Base-by-base conservation (phyloP, 164 flowering plant species). In the Saururus chinensis region DNA sequence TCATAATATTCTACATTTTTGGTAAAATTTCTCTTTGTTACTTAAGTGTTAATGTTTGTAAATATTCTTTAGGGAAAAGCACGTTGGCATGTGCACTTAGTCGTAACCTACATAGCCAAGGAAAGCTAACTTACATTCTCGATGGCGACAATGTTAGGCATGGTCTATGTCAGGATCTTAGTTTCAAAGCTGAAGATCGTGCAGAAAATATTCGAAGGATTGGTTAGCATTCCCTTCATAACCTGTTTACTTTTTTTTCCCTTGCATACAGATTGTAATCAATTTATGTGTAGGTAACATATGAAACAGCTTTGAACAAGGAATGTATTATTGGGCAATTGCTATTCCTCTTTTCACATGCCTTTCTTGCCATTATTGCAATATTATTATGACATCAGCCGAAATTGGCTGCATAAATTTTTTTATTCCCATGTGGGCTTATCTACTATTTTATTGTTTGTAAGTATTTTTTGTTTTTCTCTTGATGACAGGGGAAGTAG, bases 81-180 rank as follows among this genome's bases (percentile, higher is more conserved):
- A 90, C 96, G 51, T 48, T 93, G 75, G 98, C 98, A 11, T 89
- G 96, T 67, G 80, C 95, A 48, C 69, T 89, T 68, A 77, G 83
- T 69, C 79, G 70, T n/a, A 78, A 70, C 25, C 70, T 89, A 77
- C 79, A 86, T 70, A 60, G 66, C 17, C 84, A 73, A 70, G 92
- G 97, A 71, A 93, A 88, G 74, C 70, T 89, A 52, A 69, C 84
- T 12, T 93, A 89, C 67, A 70, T 90, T 62, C 93, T 93, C 63
- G 98, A 93, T 70, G 98, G 98, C 54, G 98, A 93, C 77, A 93
- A 90, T 73, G 81, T 88, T 56, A 79, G 98, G 60, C 98, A 89
- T 77, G 97, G 97, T 52, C 79, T 93, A 59, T 85, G 84, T 64
- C 51, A 76, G 26, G 90, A 90, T 71, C 97, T 93, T 63, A 67